Evolutionary conservation across 2,329 filamentous ascomycete species (phyloP), one percentile per base, ranked within the genome.

Genomic region (Colletotrichum zoysiae): DNA sequence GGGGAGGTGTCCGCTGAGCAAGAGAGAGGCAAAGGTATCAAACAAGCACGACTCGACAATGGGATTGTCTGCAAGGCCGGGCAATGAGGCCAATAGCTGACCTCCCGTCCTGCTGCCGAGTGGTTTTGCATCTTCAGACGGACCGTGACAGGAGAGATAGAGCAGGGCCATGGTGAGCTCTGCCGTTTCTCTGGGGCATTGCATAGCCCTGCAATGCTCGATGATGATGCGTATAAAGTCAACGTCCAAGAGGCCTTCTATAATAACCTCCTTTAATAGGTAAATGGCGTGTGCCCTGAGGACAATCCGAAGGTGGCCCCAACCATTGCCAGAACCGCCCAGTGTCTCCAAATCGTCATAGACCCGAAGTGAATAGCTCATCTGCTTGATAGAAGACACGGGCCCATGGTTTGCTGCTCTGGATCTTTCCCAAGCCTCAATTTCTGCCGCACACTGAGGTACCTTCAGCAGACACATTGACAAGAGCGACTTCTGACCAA

Each of bases 321-420:
- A 88, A 18, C 86, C 86, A 40, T 77, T 72, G 2, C 78, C 78
- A 1, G 76, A 75, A 26, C 80, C 78, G 9, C 85, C 84, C 3
- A 87, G 75, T 2, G 78, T 74, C 74, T 88, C 86, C 20, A 89
- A 75, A 20, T 87, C 83, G 56, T 83, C 80, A 73, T 88, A 89
- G 30, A 87, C 80, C 5, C 84, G 80, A 18, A 81, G 79, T 0
- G 85, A 84, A 6, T 84, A 79, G 55, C 84, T 77, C 23, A 82
- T 78, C 8, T 76, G 77, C n/a, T 81, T 77, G 20, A 82, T 74
- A 0, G 77, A 77, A 14, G 80, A 80, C 20, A 78, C 75, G 0
- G 80, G 81, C 3, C 82, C 84, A 16, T 79, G 78, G 51, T 80
- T 75, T 62, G 83, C 79, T 5, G 82, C 78, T 26, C 85, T 80